Percentiles rank a stretch among this genome's conserved stretches.
Evolutionary conservation across 495 filamentous ascomycete genomes (phyloP).

Genomic region (Tirmania nivea): DNA sequence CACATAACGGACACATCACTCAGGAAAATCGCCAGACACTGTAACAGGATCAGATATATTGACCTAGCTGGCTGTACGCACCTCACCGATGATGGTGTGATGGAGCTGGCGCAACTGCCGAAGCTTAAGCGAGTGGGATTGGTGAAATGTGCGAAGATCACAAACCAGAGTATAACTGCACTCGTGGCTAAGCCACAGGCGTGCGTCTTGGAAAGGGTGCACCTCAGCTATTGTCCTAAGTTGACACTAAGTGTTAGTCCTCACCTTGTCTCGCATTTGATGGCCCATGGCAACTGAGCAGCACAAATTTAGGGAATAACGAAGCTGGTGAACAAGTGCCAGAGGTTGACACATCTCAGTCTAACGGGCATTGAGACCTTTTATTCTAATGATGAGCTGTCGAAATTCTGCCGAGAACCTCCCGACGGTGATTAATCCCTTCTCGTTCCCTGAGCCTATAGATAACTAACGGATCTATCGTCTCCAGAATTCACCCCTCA

Average conservation of each 20-base stretch:
- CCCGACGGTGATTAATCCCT: conserved; percentile 32
- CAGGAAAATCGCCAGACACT: conserved; percentile 54
- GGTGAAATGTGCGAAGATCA: conserved; percentile 81
- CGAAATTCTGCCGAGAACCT: conserved; percentile 63
- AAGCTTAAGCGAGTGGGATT: conserved; percentile 86
- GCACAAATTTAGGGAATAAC: conserved; percentile 50
- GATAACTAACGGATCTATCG: too few species aligned
- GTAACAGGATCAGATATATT: conserved; percentile 92
- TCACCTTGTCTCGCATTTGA: too few species aligned
- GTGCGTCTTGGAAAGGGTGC: conserved; percentile 62
- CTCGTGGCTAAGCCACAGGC: conserved; percentile 27
- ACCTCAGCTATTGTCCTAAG: conserved; percentile 84
- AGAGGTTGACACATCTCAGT: conserved; percentile 80
- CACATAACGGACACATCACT: conserved; percentile 78
- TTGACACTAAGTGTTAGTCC: conserved; percentile 52
- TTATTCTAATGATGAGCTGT: conserved; percentile 52
- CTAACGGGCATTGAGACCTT: conserved; percentile 84
- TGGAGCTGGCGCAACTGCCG: conserved; percentile 60
- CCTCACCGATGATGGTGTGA: conserved; percentile 74
- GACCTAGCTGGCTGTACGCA: conserved; percentile 87
- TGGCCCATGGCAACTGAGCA: too few species aligned
- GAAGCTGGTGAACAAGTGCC: conserved; percentile 70
- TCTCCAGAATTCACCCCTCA: conserved; percentile 61
- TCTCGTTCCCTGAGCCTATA: too few species aligned
- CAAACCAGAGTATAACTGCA: conserved; percentile 63